Base-by-base conservation (phyloP, 2,329 filamentous ascomycete genomes). In the Aspergillus sp. region DNA sequence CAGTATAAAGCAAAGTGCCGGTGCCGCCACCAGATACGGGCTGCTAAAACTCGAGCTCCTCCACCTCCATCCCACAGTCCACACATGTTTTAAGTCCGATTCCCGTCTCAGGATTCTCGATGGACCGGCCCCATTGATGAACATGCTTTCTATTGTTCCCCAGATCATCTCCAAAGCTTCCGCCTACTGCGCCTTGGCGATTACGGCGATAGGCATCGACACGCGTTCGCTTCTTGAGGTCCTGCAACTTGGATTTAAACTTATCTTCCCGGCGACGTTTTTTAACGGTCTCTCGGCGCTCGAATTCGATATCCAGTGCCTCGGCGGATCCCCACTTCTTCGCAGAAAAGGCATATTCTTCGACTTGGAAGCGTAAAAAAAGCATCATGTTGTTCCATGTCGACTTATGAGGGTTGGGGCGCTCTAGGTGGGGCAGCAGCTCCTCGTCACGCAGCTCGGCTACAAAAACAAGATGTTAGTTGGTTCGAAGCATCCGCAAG, bases 301-400 rank as follows among this genome's bases (percentile, higher is more conserved):
- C 91, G 69, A 95, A 98, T 77, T 98, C 94, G 5, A 85, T 91
- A 72, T 98, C 95, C 4, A 98, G 79, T 0, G 88, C 90, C 71
- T 95, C 92, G 0, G 90, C 78, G 0, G 89, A 92, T 0, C 95
- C 95, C 95, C 95, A 99, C 78, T 97, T 97, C 65, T 86, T 87
- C 1, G 84, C 76, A 0, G 80, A 86, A 68, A 98, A 89, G 0
- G 94, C 95, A 72, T 97, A 97, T 58, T 92, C 92, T 72, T 99
- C 95, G 2, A 99, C 91, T 72, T 99, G 95, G 61, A 87, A 96
- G 0, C 95, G 89, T 22, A 99, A 82, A 73, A 95, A 99, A 2
- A 99, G 84, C 89, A 96, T 96, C 95, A 99, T 99, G 80, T 96
- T 92, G 75, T 97, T 92, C 91, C 92, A 99, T 59, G 93, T 92